Percentiles rank a stretch among this genome's conserved stretches.
Conservation (phyloP, 2,329 filamentous ascomycete species). For the Nothophaeocryptopus gaeumannii region DNA sequence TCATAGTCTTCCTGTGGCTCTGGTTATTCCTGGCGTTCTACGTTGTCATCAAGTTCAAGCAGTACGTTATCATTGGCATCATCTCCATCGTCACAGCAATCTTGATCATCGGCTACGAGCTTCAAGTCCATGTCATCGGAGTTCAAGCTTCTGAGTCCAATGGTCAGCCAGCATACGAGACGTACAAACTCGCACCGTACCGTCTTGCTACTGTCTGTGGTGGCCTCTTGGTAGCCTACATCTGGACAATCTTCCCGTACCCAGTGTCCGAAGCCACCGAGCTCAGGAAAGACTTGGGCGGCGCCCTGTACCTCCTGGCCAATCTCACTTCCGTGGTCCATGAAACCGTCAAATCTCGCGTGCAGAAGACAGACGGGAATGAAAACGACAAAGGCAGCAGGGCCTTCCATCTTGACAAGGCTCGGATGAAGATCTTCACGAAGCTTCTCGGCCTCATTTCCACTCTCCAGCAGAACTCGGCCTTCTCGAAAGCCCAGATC, state of each 20-base stretch:
- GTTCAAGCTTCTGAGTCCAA: slow-evolving; percentile 52
- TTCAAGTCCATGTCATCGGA: slow-evolving; percentile 67
- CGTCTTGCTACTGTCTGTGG: slow-evolving; percentile 65
- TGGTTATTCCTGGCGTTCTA: slow-evolving; percentile 64
- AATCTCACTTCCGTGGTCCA: slow-evolving; percentile 72
- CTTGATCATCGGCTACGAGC: slow-evolving; percentile 53
- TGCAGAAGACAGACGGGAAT: slow-evolving; percentile 59
- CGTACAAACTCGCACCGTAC: slow-evolving; percentile 68
- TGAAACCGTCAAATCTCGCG: slow-evolving; percentile 61
- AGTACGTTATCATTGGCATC: slow-evolving; percentile 60
- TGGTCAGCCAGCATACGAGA: slow-evolving; percentile 68
- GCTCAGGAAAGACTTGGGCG: slow-evolving; percentile 66
- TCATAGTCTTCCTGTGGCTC: slow-evolving; percentile 68
- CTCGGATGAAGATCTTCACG: slow-evolving; percentile 59
- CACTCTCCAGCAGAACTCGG: slow-evolving; percentile 61
- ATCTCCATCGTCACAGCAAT: slow-evolving; percentile 59
- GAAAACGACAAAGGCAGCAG: slow-evolving; percentile 48
- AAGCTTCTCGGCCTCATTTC: slow-evolving; percentile 66
- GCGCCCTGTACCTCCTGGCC: slow-evolving; percentile 67
- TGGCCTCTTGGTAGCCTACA: slow-evolving; percentile 67
- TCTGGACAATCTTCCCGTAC: slow-evolving; percentile 75
- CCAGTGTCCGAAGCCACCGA: slow-evolving; percentile 69
- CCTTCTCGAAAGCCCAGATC: slow-evolving; percentile 67
- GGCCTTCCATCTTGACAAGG: slow-evolving; percentile 56
- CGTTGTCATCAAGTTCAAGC: slow-evolving; percentile 65